Conservation (phyloP, 139 green algal genomes). For the Auxenochlorella pyrenoidosa region DNA sequence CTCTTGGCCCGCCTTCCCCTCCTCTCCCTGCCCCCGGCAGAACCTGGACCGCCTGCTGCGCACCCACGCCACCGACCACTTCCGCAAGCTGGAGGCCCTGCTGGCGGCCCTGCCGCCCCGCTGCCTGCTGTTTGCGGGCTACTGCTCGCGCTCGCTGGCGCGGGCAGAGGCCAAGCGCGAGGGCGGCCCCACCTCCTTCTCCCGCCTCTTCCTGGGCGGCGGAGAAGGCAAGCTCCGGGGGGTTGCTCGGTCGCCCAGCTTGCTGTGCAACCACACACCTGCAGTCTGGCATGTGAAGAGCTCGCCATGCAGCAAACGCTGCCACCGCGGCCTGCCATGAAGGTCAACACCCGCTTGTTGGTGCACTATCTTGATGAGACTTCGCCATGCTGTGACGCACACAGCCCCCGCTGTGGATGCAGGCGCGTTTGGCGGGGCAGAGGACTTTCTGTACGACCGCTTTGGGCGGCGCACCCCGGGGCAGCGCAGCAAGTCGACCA, state of each 20-base stretch:
- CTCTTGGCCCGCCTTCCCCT: background rate
- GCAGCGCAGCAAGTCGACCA: slow-evolving; percentile 18
- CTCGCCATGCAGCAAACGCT: too few relatives aligned
- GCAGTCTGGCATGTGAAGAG: too few relatives aligned
- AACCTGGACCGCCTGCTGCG: slow-evolving; percentile 43
- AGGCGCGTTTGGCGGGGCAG: slow-evolving; percentile 7
- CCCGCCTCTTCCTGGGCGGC: slow-evolving; percentile 22
- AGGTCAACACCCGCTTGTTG: too few relatives aligned
- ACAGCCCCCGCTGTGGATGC: too few relatives aligned
- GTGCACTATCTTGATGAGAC: too few relatives aligned
- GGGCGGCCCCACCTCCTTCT: slow-evolving; percentile 1
- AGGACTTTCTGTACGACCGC: slow-evolving; percentile 27
- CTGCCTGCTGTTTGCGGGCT: slow-evolving; percentile 46
- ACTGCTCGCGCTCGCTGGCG: slow-evolving; percentile 41
- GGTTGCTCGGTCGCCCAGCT: too few relatives aligned
- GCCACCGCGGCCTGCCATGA: too few relatives aligned
- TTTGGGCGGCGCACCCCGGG: background rate
- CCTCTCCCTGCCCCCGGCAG: background rate
- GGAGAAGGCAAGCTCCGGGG: too few relatives aligned
- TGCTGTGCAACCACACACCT: too few relatives aligned
- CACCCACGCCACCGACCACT: slow-evolving; percentile 36
- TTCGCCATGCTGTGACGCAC: too few relatives aligned
- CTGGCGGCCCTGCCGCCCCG: slow-evolving; percentile 19
- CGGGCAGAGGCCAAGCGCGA: slow-evolving; percentile 9
- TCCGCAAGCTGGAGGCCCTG: slow-evolving; percentile 39